Base-by-base conservation (phyloP, 2,329 filamentous ascomycete species). In the Ophiostoma himal-ulmi region DNA sequence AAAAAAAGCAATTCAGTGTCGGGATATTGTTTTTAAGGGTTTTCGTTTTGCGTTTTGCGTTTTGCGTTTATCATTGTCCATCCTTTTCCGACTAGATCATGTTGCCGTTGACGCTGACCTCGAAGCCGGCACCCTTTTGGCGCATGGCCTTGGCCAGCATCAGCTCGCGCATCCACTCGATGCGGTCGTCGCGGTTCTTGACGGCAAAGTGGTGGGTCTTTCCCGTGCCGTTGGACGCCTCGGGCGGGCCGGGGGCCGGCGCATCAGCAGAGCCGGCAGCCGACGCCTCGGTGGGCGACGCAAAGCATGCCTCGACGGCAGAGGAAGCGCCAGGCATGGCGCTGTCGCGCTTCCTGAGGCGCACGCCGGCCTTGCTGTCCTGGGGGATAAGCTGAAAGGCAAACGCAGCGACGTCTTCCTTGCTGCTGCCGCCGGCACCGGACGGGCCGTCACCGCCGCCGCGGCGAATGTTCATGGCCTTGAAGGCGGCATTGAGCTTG, bases 201-300 rank as follows among this genome's bases (percentile, higher is more conserved):
- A 97, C 94, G 0, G 94, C 92, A 78, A 98, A 98, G 78, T 98
- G 93, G 77, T 98, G 94, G 64, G 92, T 91, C 84, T 97, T 97
- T 75, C 88, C 88, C 13, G 86, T 88, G 70, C 86, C 87, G 72
- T 89, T 88, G 73, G 81, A 81, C 36, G 83, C 77, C 36, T 76
- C 78, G 34, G 75, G 82, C 52, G 84, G 84, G 41, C 77, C 75
- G 41, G 79, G 77, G 70, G 71, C 80, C 2, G 26, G 14, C 8
- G 75, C 30, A 30, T 60, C 37, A 57, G 57, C 37, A 57, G 57
- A 26, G 48, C 54, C 30, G 70, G 6, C n/a, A 14, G 10, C 22
- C 3, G 39, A n/a, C 8, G 37, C 8, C 3, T 22, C 70, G 60
- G 71, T 71, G 62, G 70, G 70, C 68, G 76, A 11, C 73, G 67